These are phyloP conservation scores for Crithidia brevicula DNA, from an alignment of 208 protist species.

Conservation along the genomic window DNA sequence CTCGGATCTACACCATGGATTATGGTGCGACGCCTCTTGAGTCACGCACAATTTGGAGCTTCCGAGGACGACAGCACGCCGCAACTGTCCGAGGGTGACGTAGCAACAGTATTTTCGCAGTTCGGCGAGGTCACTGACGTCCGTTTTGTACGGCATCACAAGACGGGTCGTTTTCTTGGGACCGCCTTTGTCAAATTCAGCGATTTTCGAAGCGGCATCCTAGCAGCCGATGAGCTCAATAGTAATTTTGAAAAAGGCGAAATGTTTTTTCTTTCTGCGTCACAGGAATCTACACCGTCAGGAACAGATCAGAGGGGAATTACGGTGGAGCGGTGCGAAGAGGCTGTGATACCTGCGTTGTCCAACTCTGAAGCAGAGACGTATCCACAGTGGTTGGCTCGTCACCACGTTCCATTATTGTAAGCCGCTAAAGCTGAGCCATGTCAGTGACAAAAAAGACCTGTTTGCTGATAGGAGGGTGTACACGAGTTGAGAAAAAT, in stretches of 20 bases:
- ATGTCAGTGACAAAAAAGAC: too few species aligned
- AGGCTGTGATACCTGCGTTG: conserved; percentile 53
- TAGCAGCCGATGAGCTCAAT: conserved; percentile 81
- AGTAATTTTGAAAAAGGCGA: conserved; percentile 68
- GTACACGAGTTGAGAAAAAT: too few species aligned
- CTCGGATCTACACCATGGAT: conserved; percentile 79
- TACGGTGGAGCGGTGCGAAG: conserved; percentile 80
- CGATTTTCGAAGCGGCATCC: conserved; percentile 76
- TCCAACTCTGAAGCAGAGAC: conserved; percentile 29
- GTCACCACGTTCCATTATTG: conserved; percentile 1
- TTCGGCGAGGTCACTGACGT: conserved; percentile 86
- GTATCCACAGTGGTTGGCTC: conserved; percentile 58
- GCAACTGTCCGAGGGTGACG: conserved; percentile 79
- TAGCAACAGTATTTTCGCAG: conserved; percentile 89
- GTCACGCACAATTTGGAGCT: not conserved
- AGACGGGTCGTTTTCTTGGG: conserved; percentile 75
- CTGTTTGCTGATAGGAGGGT: too few species aligned
- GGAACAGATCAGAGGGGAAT: conserved; percentile 42
- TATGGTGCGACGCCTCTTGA: conserved; percentile 61
- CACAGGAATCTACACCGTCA: not conserved
- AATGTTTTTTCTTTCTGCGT: conserved; percentile 48
- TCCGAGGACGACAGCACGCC: conserved; percentile 6
- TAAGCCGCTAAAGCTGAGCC: too few species aligned
- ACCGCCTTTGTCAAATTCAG: conserved; percentile 81
- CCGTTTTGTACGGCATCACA: conserved; percentile 71